Evolutionary conservation across 2,329 filamentous ascomycete genomes (phyloP), one percentile per base, ranked within the genome.

Genomic region (Dactylonectria macrodidyma): DNA sequence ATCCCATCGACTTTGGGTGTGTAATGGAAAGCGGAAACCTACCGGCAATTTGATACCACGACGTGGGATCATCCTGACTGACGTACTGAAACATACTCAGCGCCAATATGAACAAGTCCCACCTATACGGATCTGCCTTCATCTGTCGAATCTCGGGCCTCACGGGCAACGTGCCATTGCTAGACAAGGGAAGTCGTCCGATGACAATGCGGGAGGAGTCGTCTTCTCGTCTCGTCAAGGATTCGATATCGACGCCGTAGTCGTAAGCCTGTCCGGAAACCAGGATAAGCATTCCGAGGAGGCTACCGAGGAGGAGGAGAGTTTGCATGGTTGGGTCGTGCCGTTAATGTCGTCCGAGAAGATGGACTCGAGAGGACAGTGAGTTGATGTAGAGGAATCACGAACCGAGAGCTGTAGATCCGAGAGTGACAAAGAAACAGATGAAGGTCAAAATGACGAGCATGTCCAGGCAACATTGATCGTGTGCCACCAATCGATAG

Each of bases 41-140:
- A 93, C 94, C 93, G 67, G 92, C 88, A 73, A 97, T 87, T 76
- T 93, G 89, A 81, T 95, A 97, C 84, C 90, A 96, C 47, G 93
- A 95, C 44, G 92, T 84, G 62, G 86, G 84, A 60, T 85, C 81
- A 19, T 84, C 83, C 80, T 94, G 91, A 70, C 90, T 83, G 64
- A 88, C 88, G 68, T 85, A 87, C 81, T 94, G 91, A 83, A 95
- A 90, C 82, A 90, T 89, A 78, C 89, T 89, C 74, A 96, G 85
- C 12, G 91, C 92, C 56, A 95, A 86, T 30, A 97, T 84, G 79
- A 92, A 97, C 66, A 97, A 81, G 77, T 93, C 94, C 90, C 91
- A 94, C 76, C 88, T 87, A 74, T 93, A 89, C 9, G 86, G 78
- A 65, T 93, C 87, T 61, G 86, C 81, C 70, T 89, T 84, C 73